Percentiles rank a stretch among this genome's conserved stretches.
Conservation (phyloP, 169 alveolate species). For the Perkinsus olseni region DNA sequence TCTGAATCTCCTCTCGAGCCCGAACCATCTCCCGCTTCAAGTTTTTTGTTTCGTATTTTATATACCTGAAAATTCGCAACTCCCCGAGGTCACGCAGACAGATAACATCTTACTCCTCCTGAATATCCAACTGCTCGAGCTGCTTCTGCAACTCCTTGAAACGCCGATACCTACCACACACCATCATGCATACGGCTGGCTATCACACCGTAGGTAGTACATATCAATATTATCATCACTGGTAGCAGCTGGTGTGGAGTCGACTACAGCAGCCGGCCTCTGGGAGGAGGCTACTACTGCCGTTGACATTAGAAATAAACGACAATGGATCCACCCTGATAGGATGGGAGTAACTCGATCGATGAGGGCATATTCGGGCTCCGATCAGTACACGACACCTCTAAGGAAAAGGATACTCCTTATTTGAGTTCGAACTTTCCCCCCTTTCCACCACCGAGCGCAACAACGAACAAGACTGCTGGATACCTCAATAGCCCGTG, state of each 20-base stretch:
- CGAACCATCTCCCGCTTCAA: constrained; percentile 90
- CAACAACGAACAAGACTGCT: neutral
- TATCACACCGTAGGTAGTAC: neutral
- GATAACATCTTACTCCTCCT: neutral
- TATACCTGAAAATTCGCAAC: constrained; percentile 53
- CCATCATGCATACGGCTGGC: neutral
- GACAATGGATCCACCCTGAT: neutral
- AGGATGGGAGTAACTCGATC: neutral
- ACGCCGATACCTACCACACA: neutral
- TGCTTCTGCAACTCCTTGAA: neutral
- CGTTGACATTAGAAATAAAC: neutral
- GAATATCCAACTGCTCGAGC: neutral
- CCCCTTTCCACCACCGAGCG: neutral
- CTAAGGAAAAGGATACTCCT: too few relatives aligned
- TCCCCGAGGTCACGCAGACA: neutral
- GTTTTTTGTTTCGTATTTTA: constrained; percentile 94
- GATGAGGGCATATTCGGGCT: too few relatives aligned
- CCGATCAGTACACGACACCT: too few relatives aligned
- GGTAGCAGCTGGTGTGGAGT: neutral
- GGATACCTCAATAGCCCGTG: neutral
- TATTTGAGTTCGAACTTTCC: neutral
- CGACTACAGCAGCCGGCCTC: neutral
- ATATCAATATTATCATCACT: neutral
- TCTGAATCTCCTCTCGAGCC: constrained; percentile 91
- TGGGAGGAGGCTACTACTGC: neutral